phyloP scores from a whole-genome alignment of 768 basidiomycete species.

The Rhodotorula babjevae region DNA sequence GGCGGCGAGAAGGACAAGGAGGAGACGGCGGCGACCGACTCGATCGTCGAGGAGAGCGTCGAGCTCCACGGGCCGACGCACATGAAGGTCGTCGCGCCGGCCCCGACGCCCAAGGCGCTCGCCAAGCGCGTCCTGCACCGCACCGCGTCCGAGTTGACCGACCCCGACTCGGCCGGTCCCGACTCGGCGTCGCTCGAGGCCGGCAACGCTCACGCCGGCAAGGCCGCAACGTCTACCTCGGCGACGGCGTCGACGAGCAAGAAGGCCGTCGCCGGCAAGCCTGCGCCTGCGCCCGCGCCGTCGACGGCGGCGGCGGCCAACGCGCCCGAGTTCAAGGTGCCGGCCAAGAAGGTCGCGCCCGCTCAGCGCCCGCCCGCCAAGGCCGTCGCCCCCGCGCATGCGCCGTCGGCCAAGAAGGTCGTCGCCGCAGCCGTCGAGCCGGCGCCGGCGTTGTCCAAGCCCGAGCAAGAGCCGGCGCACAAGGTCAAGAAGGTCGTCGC shows the following conservation, averaged over 20 bases:
- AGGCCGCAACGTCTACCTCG: too few species aligned
- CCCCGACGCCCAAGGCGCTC: too few species aligned
- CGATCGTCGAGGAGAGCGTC: background rate
- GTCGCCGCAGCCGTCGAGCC: background rate
- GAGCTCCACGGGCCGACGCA: background rate
- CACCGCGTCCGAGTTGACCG: background rate
- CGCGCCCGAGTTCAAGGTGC: background rate
- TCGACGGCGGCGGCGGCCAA: too few species aligned
- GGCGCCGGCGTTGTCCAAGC: background rate
- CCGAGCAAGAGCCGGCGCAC: background rate
- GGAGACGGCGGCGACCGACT: background rate
- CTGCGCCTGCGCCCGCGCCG: too few species aligned
- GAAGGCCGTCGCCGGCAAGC: too few species aligned
- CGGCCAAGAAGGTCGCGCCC: background rate
- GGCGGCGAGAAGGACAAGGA: background rate
- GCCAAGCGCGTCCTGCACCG: too few species aligned
- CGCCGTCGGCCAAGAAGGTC: background rate
- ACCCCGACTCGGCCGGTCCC: background rate
- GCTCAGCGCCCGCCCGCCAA: too few species aligned
- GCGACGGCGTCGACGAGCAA: too few species aligned
- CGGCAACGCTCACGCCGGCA: too few species aligned
- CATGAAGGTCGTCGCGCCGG: background rate
- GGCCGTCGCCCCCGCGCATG: background rate
- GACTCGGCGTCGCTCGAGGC: too few species aligned
- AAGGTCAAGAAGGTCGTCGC: background rate